phyloP scores from a whole-genome alignment of 1,284 basidiomycete species.

The Ganoderma meredithae region DNA sequence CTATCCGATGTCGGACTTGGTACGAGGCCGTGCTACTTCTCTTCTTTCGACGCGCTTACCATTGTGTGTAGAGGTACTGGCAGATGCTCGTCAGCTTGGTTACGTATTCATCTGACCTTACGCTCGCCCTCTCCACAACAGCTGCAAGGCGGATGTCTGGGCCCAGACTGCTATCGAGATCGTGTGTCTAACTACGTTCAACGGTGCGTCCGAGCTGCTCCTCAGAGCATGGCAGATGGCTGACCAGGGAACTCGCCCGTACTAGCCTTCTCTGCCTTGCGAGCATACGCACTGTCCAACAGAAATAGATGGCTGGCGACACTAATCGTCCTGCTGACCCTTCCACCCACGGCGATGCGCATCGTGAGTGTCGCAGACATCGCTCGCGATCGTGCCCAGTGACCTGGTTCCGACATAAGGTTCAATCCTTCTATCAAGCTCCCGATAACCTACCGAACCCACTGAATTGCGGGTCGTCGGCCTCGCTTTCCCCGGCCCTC shows the following conservation, averaged over 20 bases:
- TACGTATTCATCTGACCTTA: not conserved
- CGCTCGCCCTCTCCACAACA: not conserved
- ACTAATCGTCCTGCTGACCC: not conserved
- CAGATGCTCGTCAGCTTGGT: not conserved
- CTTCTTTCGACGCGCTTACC: not conserved
- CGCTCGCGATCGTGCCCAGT: too few relatives aligned
- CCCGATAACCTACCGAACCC: not conserved
- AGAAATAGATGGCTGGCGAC: not conserved
- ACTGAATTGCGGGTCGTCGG: not conserved
- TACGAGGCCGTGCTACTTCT: not conserved
- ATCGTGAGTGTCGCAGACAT: not conserved
- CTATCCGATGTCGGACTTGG: conserved; percentile 1
- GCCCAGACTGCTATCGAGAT: not conserved
- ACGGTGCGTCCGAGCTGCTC: not conserved
- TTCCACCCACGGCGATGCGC: not conserved
- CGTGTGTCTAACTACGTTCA: not conserved
- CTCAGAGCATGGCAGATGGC: too few relatives aligned
- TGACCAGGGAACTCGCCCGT: not conserved
- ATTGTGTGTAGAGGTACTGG: not conserved
- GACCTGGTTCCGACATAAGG: too few relatives aligned
- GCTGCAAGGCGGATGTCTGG: not conserved
- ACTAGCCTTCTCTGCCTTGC: not conserved
- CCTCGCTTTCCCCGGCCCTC: too few relatives aligned
- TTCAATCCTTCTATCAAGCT: not conserved
- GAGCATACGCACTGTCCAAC: not conserved